These are phyloP conservation scores for Gloeopeniophorella convolvens DNA, from an alignment of 768 basidiomycete species.

Conservation along the genomic window DNA sequence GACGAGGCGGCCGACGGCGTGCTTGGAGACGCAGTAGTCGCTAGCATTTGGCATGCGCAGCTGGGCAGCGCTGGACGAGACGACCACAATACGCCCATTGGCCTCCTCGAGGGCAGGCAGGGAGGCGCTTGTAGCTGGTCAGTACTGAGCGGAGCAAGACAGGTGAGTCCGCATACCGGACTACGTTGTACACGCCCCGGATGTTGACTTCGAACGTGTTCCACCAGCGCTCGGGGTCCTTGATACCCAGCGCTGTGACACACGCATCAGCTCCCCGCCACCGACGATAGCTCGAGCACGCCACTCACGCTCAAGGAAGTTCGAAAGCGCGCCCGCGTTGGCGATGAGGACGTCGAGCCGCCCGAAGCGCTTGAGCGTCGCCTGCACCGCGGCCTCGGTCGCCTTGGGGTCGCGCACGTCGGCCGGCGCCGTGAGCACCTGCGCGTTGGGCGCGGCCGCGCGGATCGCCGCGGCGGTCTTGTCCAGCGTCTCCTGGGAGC, in stretches of 20 bases:
- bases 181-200: too few species aligned
- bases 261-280: background rate
- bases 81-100: too few species aligned
- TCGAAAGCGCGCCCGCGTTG: conserved; percentile 2
- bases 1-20: too few species aligned
- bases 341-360: conserved; percentile 19
- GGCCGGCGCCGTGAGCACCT: conserved; percentile 6
- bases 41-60: too few species aligned
- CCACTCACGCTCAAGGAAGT: background rate
- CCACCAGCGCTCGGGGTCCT: background rate
- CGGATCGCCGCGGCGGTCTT: conserved; percentile 10
- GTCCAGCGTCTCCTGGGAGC: conserved; percentile 8
- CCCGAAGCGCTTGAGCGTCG: conserved; percentile 18
- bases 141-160: too few species aligned
- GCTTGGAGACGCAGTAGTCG: too few species aligned
- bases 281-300: background rate
- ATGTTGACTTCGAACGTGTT: background rate
- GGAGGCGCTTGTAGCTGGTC: too few species aligned
- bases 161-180: too few species aligned
- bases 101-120: too few species aligned
- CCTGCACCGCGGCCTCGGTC: conserved; percentile 2
- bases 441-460: background rate
- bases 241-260: background rate
- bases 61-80: too few species aligned
- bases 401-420: conserved; percentile 9